These are phyloP conservation scores for Solanum bukasovii DNA, from an alignment of 257 asterid genomes.

Conservation along the genomic window DNA sequence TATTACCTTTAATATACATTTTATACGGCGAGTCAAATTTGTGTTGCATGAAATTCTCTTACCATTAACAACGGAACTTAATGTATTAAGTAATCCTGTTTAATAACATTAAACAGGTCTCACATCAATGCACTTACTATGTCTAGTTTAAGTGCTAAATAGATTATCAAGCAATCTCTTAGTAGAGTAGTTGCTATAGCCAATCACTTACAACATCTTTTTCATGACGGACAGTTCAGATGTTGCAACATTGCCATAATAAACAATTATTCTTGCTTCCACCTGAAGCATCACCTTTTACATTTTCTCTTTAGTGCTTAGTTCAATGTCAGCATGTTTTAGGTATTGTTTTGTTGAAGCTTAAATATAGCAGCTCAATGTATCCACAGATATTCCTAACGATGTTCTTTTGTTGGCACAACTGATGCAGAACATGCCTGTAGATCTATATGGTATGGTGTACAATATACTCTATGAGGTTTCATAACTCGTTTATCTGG, in stretches of 20 bases:
- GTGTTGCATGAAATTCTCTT: background rate
- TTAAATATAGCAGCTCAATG: background rate
- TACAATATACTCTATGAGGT: background rate
- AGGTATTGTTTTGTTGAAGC: background rate
- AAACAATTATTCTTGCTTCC: background rate
- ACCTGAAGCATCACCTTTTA: background rate
- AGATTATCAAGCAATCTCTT: background rate
- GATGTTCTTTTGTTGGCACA: background rate
- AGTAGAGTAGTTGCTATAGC: background rate
- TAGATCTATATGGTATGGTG: background rate
- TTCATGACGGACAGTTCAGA: background rate
- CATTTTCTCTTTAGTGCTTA: background rate
- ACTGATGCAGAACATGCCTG: background rate
- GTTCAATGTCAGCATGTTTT: background rate
- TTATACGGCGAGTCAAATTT: background rate
- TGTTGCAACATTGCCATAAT: background rate
- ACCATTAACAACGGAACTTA: background rate
- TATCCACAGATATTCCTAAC: background rate
- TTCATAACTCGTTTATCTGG: background rate
- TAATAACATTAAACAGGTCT: background rate
- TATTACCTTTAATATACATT: background rate
- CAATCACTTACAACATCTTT: background rate
- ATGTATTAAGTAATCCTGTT: background rate
- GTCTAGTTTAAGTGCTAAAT: background rate
- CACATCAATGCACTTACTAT: background rate